phyloP scores from a whole-genome alignment of 805 yeast genomes.

The Teunomyces stri region DNA sequence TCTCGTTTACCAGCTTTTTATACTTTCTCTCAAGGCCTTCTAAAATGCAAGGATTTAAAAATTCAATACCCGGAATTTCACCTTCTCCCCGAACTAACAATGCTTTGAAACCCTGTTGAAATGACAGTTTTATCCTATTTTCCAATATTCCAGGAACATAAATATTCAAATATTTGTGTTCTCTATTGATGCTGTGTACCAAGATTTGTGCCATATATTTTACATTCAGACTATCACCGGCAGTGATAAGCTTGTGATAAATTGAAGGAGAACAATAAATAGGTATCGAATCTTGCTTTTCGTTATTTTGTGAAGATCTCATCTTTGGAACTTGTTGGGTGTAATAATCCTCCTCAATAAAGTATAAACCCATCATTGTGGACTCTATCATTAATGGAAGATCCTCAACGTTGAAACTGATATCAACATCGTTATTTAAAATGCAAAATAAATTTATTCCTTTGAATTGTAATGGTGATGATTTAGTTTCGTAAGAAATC shows the following conservation, averaged over 20 bases:
- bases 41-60: conserved; percentile 32
- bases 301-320: neutral
- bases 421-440: conserved; percentile 18
- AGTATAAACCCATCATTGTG: conserved; percentile 39
- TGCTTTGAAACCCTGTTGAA: conserved; percentile 23
- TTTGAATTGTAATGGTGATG: conserved; percentile 7
- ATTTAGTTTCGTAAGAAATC: conserved; percentile 23
- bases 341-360: conserved; percentile 22
- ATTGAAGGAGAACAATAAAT: conserved; percentile 18
- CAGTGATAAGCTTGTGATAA: conserved; percentile 5
- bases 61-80: conserved; percentile 60
- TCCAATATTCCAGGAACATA: conserved; percentile 48
- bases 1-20: conserved; percentile 3
- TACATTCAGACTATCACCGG: neutral
- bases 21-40: conserved; percentile 17
- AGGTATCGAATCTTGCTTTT: conserved; percentile 9
- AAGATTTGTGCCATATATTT: conserved; percentile 53
- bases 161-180: conserved; percentile 44
- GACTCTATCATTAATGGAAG: conserved; percentile 36
- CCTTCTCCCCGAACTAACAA: conserved; percentile 61
- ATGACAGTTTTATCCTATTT: conserved; percentile 6
- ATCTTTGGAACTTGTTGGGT: neutral
- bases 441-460: conserved; percentile 27
- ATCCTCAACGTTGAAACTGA: conserved; percentile 23
- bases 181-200: conserved; percentile 61